These are phyloP conservation scores for Pseudogymnoascus sp. DNA, from an alignment of 2,329 filamentous ascomycete genomes.

Conservation along the genomic window DNA sequence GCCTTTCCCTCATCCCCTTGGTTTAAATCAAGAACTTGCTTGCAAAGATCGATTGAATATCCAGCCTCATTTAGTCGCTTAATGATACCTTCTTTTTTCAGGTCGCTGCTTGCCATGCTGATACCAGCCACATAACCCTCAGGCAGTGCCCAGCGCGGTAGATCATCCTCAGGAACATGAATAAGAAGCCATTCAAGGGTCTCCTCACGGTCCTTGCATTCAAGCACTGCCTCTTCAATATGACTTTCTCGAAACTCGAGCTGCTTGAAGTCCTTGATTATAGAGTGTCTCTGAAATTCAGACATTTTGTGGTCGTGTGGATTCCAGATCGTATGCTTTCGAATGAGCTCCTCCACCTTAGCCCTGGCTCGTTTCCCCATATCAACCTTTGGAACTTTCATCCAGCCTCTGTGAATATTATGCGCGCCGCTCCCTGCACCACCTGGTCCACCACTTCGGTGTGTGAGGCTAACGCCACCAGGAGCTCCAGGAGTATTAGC, in stretches of 20 bases:
- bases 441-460: conserved; percentile 39
- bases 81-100: conserved; percentile 73
- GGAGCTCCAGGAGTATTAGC: conserved; percentile 54
- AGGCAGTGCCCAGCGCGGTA: conserved; percentile 87
- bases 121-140: conserved; percentile 88
- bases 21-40: conserved; percentile 64
- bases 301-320: conserved; percentile 64
- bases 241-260: conserved; percentile 86
- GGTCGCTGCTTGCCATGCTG: conserved; percentile 71
- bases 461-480: conserved; percentile 37
- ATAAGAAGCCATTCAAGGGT: conserved; percentile 93
- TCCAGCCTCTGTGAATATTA: conserved; percentile 63
- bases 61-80: conserved; percentile 75
- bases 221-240: conserved; percentile 74
- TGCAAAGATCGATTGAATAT: conserved; percentile 78
- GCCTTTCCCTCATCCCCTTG: conserved; percentile 67
- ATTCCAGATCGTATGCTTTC: conserved; percentile 79
- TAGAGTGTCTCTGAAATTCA: conserved; percentile 44
- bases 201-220: conserved; percentile 89
- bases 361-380: conserved; percentile 76
- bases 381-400: conserved; percentile 78
- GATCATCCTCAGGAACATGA: conserved; percentile 91
- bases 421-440: conserved; percentile 28
- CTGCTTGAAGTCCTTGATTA: conserved; percentile 66
- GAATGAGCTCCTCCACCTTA: conserved; percentile 71